Base-by-base conservation (phyloP, 352 stramenopile genomes). In the Phytopythium helicoides region DNA sequence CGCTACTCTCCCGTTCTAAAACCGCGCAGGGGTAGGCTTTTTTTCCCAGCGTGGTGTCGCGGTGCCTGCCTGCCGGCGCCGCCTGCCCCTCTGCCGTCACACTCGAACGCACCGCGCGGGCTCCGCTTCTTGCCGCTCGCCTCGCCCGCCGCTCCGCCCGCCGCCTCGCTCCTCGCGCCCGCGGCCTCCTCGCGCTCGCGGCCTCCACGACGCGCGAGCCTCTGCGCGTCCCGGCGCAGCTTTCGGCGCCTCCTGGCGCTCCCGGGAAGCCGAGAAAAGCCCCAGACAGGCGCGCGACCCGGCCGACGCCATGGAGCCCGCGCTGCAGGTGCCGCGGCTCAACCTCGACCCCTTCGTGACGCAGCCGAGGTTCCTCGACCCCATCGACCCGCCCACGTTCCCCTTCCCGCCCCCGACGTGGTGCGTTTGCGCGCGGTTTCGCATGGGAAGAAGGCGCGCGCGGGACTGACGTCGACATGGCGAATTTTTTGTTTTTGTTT, bases 371-470 rank as follows among this genome's bases (percentile, higher is more conserved):
- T 90, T 86, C 52, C 73, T 93, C 18, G 76, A 74, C 38, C 68
- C 62, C 21, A 81, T 93, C 33, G 81, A 68, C 10, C 80, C 82
- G 25, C 83, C 82, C 1, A 82, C 73, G 47, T 71, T 83, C 12
- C 83, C 81, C 18, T 91, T 91, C 59, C 77, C 69, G 19, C 47
- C 75, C 23, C 83, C 83, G 5, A 58, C 58, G 14, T 93, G 83
- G 83, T 83, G 60, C 31, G 52, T 66, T 5, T 33, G 28, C n/a
- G n/a, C n/a, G n/a, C n/a, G n/a, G n/a, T n/a, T n/a, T n/a, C n/a
- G n/a, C n/a, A n/a, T n/a, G n/a, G n/a, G n/a, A n/a, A n/a, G n/a
- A n/a, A n/a, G n/a, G n/a, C n/a, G n/a, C n/a, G n/a, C n/a, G n/a
- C n/a, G n/a, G n/a, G n/a, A 8, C 41, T 40, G n/a, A 23, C 37